Evolutionary conservation across 73 alveolate species (phyloP), one percentile per base, ranked within the genome.

Genomic region (Tetrahymena elliotti): DNA sequence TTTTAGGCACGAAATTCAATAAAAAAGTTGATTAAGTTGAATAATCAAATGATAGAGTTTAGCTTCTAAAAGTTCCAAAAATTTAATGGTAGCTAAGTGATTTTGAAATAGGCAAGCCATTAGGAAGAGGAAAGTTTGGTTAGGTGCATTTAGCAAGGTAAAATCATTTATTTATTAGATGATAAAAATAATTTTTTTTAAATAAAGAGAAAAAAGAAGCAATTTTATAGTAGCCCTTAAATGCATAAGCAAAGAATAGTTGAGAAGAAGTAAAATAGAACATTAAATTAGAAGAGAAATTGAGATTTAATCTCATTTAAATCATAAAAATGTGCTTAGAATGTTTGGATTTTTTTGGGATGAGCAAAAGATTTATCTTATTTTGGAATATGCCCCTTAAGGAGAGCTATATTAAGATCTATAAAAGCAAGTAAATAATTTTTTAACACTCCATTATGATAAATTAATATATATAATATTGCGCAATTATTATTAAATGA

Each of bases 271-370:
- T 10, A 68, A 68, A 16, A 68, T 68, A 68, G 88, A 68, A 36
- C 88, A 68, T 68, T 68, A 68, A 68, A 68, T 98, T 24, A 95
- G 99, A 83, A 96, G 99, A 94, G 99, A 98, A 96, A 98, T 98
- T 9, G 99, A 98, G 94, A 98, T 98, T 34, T 97, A 98, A 93
- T 94, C 98, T 35, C 98, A 97, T 94, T 96, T 98, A 93, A 96
- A 97, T 84, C 99, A 98, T 96, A 95, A 96, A 24, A 98, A 98
- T 96, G 97, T 98, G 40, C 94, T 97, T 27, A 96, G 98, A 93
- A 83, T 98, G 95, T 98, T 96, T 96, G 98, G 98, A 92, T 98
- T 98, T 95, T 98, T 98, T 97, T 98, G 99, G 99, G 99, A 98
- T 96, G 96, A 98, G 53, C 95, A 98, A 95, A 98, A 97, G 83